Conservation (phyloP, 768 basidiomycete genomes). For the Tylopilus subfusipes region DNA sequence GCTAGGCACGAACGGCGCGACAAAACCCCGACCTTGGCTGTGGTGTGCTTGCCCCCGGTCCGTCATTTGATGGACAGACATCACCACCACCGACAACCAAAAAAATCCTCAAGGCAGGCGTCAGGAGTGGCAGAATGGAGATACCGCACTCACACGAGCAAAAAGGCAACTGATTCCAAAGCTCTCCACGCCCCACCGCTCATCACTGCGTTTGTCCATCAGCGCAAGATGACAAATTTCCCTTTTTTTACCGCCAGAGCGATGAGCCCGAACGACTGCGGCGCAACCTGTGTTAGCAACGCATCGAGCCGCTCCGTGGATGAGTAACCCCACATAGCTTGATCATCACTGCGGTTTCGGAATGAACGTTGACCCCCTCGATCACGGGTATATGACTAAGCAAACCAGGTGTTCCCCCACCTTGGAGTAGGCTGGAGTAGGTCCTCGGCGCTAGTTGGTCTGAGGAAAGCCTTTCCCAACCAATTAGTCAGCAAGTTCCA, state of each 20-base stretch:
- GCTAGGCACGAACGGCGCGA: slow-evolving; percentile 32
- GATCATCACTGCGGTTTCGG: slow-evolving; percentile 74
- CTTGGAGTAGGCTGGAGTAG: slow-evolving; percentile 32
- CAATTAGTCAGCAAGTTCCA: slow-evolving; percentile 3
- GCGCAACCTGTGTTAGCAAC: not conserved
- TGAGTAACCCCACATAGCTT: slow-evolving; percentile 62
- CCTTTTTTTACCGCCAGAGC: slow-evolving; percentile 51
- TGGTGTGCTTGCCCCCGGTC: slow-evolving; percentile 46
- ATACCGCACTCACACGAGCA: slow-evolving; percentile 24
- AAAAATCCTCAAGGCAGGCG: slow-evolving; percentile 21
- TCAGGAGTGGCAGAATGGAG: slow-evolving; percentile 3
- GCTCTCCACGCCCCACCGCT: slow-evolving; percentile 31
- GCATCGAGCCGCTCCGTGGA: slow-evolving; percentile 1
- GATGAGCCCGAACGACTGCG: slow-evolving; percentile 67
- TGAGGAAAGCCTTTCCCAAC: not conserved
- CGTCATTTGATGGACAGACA: slow-evolving; percentile 69
- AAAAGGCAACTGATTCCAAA: not conserved
- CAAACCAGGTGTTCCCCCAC: slow-evolving; percentile 74
- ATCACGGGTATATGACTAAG: slow-evolving; percentile 37
- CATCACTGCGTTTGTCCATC: slow-evolving; percentile 43
- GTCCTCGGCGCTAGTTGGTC: slow-evolving; percentile 44
- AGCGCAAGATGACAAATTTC: slow-evolving; percentile 63
- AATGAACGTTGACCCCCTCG: slow-evolving; percentile 66
- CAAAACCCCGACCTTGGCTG: not conserved
- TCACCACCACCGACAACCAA: slow-evolving; percentile 42